These are phyloP conservation scores for Dalbergia cochinchinensis DNA, from an alignment of 306 rosid species.

Conservation along the genomic window DNA sequence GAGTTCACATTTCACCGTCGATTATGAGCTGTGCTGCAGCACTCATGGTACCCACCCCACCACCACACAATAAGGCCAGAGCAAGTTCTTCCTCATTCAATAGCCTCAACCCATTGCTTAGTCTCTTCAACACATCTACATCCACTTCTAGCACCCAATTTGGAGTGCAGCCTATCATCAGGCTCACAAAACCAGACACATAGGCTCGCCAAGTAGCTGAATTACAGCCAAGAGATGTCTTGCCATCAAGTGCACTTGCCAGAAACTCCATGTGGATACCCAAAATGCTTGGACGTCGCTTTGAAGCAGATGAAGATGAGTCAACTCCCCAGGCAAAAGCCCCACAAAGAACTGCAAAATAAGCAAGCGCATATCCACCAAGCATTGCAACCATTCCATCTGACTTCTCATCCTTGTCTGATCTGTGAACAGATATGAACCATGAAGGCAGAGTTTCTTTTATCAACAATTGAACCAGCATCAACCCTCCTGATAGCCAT, in stretches of 20 bases:
- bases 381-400: constrained; percentile 89
- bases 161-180: constrained; percentile 85
- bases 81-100: constrained; percentile 93
- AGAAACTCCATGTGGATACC: constrained; percentile 87
- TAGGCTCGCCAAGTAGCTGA: constrained; percentile 91
- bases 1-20: constrained; percentile 54
- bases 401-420: constrained; percentile 63
- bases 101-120: constrained; percentile 79
- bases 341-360: constrained; percentile 83
- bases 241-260: constrained; percentile 94
- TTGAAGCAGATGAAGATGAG: constrained; percentile 82
- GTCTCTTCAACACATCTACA: constrained; percentile 76
- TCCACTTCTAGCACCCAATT: constrained; percentile 90
- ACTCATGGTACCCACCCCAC: constrained; percentile 82
- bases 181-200: constrained; percentile 81
- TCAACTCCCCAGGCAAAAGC: constrained; percentile 95
- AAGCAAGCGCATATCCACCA: constrained; percentile 85
- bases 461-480: constrained; percentile 77
- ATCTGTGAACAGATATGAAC: constrained; percentile 84
- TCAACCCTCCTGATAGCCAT: constrained; percentile 87
- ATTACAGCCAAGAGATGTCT: constrained; percentile 91
- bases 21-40: constrained; percentile 89
- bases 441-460: constrained; percentile 91
- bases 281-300: constrained; percentile 79
- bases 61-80: constrained; percentile 73